These are phyloP conservation scores for Blepharisma undulans DNA, from an alignment of 169 alveolate genomes.

Conservation along the genomic window DNA sequence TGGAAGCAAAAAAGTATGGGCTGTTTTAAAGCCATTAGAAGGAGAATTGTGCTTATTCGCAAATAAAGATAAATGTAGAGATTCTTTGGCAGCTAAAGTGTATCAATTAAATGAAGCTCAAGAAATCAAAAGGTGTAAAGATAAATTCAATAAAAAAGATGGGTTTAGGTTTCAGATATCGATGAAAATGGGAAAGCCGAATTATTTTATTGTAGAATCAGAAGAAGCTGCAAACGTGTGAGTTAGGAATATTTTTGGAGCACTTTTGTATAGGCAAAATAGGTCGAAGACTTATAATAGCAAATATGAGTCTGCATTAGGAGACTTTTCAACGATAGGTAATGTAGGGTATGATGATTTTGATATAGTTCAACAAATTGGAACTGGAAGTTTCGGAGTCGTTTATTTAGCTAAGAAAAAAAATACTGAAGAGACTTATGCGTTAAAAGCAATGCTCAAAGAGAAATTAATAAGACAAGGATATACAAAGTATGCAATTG, in stretches of 20 bases:
- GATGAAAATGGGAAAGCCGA: background rate
- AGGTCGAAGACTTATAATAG: background rate
- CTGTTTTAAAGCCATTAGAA: constrained; percentile 2
- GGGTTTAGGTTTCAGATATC: background rate
- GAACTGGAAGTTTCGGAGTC: constrained; percentile 17
- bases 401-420: constrained; percentile 22
- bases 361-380: constrained; percentile 45
- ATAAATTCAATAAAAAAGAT: background rate
- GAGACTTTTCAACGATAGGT: background rate
- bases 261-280: background rate
- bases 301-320: background rate
- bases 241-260: background rate
- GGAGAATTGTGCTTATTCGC: background rate
- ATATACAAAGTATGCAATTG: constrained; percentile 60
- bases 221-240: constrained; percentile 10
- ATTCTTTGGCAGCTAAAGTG: background rate
- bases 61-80: background rate
- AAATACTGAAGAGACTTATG: constrained; percentile 55
- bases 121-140: background rate
- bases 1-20: background rate
- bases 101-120: background rate
- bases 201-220: background rate
- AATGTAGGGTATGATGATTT: constrained; percentile 46
- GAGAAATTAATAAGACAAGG: constrained; percentile 55
- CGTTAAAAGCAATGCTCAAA: constrained; percentile 82